Percentiles rank a stretch among this genome's conserved stretches.
These are phyloP conservation scores for Cercospora sp. DNA, from an alignment of 2,329 filamentous ascomycete genomes.

Conservation along the genomic window DNA sequence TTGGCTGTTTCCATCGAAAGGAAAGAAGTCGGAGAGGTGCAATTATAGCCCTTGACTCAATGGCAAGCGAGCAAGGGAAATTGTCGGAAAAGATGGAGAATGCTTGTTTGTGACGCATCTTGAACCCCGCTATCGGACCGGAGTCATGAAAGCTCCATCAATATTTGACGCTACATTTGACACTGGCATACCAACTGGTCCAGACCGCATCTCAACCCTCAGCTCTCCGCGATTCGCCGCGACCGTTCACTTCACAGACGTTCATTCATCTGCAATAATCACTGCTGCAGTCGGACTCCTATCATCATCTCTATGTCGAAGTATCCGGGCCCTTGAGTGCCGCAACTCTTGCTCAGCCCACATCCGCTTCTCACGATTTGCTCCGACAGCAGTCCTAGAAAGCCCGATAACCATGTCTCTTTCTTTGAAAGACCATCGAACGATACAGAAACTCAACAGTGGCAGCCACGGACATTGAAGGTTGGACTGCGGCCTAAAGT, in stretches of 20 bases:
- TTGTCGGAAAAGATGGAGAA: slow-evolving; percentile 1
- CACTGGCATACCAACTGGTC: neutral
- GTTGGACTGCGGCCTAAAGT: neutral
- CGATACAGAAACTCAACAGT: neutral
- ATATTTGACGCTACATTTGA: neutral
- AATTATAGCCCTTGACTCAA: slow-evolving; percentile 1
- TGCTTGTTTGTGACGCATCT: slow-evolving; percentile 1
- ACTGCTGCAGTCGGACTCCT: neutral
- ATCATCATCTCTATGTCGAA: neutral
- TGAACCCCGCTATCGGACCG: neutral
- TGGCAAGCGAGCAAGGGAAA: slow-evolving; percentile 2
- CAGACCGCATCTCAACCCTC: neutral
- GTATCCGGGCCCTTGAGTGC: neutral
- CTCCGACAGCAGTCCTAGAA: neutral
- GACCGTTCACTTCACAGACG: neutral
- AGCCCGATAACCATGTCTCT: neutral
- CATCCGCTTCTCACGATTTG: neutral
- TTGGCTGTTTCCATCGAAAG: slow-evolving; percentile 27
- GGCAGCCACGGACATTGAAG: neutral
- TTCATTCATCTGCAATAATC: neutral
- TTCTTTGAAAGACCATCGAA: neutral
- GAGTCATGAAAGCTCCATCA: neutral
- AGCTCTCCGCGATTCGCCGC: neutral
- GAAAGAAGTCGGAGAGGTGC: neutral
- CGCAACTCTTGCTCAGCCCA: neutral